Percentiles rank a stretch among this genome's conserved stretches.
Conservation (phyloP, 345 rosid genomes). For the Fremontodendron californicum region DNA sequence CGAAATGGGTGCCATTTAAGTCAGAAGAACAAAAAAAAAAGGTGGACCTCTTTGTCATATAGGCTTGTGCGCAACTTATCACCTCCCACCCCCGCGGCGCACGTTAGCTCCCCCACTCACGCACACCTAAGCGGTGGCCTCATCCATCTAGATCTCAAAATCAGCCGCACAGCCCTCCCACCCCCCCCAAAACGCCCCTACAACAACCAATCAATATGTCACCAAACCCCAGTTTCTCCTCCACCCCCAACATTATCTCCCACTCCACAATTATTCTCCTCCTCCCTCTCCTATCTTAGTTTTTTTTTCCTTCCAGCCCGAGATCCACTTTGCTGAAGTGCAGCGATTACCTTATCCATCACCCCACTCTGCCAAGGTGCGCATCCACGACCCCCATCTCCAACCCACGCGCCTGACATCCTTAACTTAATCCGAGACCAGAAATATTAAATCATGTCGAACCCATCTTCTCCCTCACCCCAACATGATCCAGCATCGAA, state of each 20-base stretch:
- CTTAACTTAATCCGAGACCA: neutral
- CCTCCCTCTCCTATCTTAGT: constrained; percentile 18
- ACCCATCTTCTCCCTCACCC: constrained; percentile 34
- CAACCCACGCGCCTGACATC: neutral
- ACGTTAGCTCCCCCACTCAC: constrained; percentile 34
- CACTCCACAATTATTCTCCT: neutral
- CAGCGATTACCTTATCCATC: constrained; percentile 30
- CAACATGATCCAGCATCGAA: constrained; percentile 1
- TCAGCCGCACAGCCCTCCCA: constrained; percentile 50
- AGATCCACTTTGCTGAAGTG: constrained; percentile 17
- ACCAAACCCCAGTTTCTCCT: constrained; percentile 34
- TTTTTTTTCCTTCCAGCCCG: neutral
- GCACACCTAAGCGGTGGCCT: constrained; percentile 39
- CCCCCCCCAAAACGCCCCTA: neutral
- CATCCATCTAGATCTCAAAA: constrained; percentile 40
- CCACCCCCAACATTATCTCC: constrained; percentile 28
- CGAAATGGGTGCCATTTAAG: constrained; percentile 2
- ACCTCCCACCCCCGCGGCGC: constrained; percentile 35
- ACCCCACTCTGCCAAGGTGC: constrained; percentile 16
- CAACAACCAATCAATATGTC: constrained; percentile 36
- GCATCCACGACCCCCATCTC: constrained; percentile 17
- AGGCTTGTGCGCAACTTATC: constrained; percentile 19
- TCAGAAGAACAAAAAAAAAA: constrained; percentile 5
- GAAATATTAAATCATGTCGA: constrained; percentile 26
- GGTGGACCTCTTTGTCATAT: constrained; percentile 21